Conservation (phyloP, 139 green algal species). For the Tetratostichococcus sp. region DNA sequence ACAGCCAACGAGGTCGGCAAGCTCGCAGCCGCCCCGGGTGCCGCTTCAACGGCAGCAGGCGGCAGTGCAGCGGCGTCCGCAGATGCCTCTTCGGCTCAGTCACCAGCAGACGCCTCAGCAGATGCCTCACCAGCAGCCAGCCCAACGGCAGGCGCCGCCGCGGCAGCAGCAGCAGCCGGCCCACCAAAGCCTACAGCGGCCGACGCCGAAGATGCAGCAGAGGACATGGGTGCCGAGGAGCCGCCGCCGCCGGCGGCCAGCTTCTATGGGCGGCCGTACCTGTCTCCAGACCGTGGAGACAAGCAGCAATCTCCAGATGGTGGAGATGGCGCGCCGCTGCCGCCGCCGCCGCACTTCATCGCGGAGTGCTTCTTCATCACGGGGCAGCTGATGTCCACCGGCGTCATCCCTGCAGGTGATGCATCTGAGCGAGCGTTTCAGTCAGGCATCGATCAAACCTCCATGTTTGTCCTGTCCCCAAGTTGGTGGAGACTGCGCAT, state of each 20-base stretch:
- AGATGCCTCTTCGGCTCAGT: too few species aligned
- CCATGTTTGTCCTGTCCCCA: too few species aligned
- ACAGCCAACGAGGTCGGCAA: too few species aligned
- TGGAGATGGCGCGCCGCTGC: background rate
- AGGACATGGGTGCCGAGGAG: too few species aligned
- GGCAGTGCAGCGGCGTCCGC: too few species aligned
- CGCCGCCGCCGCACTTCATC: constrained; percentile 52
- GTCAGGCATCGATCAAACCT: too few species aligned
- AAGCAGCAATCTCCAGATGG: too few species aligned
- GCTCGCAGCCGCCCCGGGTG: too few species aligned
- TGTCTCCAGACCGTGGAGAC: constrained; percentile 11
- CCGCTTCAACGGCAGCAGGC: too few species aligned
- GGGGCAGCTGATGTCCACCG: constrained; percentile 46
- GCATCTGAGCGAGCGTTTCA: too few species aligned
- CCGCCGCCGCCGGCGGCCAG: background rate
- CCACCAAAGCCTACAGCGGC: background rate
- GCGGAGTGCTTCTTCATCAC: constrained; percentile 72
- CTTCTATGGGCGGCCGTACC: constrained; percentile 7
- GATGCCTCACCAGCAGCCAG: background rate
- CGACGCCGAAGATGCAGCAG: background rate
- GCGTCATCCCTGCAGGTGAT: constrained; percentile 47
- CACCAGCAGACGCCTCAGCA: too few species aligned
- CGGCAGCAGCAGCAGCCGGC: constrained; percentile 8
- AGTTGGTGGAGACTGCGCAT: too few species aligned
- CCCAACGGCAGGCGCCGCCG: background rate